Conservation (phyloP, 116 monocot species). For the Trichopus zeylanicus region DNA sequence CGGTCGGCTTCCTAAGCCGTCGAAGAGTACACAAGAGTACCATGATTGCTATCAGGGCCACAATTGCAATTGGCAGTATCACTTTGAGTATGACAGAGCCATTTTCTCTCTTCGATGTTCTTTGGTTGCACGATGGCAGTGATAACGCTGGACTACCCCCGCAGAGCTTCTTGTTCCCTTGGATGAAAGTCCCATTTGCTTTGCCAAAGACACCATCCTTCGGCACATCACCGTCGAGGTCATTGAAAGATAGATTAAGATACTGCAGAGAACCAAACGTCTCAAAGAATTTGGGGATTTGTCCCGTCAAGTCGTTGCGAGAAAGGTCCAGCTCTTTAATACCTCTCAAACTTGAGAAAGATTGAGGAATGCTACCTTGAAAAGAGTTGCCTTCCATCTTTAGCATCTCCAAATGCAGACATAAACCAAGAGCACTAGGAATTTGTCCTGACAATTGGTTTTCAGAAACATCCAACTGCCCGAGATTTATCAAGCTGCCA, state of each 20-base stretch:
- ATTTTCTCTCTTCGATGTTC: background rate
- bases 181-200: background rate
- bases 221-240: background rate
- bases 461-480: background rate
- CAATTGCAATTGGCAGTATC: background rate
- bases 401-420: background rate
- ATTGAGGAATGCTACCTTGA: background rate
- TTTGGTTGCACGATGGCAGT: background rate
- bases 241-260: background rate
- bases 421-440: background rate
- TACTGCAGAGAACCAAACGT: background rate
- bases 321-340: background rate
- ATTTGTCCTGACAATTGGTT: background rate
- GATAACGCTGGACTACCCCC: background rate
- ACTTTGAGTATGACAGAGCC: too few relatives aligned
- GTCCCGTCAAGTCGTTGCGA: background rate
- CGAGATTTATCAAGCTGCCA: background rate
- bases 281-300: background rate
- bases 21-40: background rate
- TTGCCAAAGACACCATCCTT: background rate
- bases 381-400: background rate
- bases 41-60: too few relatives aligned
- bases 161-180: background rate
- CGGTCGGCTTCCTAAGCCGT: background rate
- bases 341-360: background rate